Evolutionary conservation across 495 filamentous ascomycete genomes (phyloP).

Genomic region (Delitschia confertaspora): DNA sequence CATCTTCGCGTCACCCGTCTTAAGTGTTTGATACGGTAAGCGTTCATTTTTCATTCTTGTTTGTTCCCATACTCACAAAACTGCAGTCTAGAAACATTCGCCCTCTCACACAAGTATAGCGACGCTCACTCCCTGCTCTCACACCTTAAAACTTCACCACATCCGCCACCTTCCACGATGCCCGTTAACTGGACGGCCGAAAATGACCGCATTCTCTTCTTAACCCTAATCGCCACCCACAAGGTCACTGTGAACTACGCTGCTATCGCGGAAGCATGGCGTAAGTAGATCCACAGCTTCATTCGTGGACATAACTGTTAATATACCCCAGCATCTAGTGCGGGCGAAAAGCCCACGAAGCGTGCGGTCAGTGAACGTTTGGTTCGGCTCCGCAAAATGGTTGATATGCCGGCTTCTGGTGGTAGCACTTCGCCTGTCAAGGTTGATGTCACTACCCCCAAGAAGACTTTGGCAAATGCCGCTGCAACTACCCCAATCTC

Average conservation of each 20-base stretch:
- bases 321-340: slow-evolving; percentile 2
- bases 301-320: not conserved
- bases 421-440: not conserved
- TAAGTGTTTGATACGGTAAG: no score
- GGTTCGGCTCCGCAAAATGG: slow-evolving; percentile 8
- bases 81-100: no score
- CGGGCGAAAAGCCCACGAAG: slow-evolving; percentile 9
- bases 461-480: not conserved
- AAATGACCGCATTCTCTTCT: slow-evolving; percentile 15
- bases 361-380: slow-evolving; percentile 24
- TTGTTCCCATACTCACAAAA: no score
- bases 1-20: no score
- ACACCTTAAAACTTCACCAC: no score
- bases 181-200: slow-evolving; percentile 21
- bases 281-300: slow-evolving; percentile 8
- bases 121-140: no score
- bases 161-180: no score
- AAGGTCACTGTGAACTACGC: slow-evolving; percentile 9
- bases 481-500: slow-evolving; percentile 1
- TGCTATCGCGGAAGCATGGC: slow-evolving; percentile 19
- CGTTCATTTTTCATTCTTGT: no score
- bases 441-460: not conserved
- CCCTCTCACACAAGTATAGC: no score
- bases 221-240: slow-evolving; percentile 20
- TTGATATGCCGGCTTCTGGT: not conserved